Evolutionary conservation across 179 eudicot species (phyloP).

Genomic region (Kewa caespitosa): DNA sequence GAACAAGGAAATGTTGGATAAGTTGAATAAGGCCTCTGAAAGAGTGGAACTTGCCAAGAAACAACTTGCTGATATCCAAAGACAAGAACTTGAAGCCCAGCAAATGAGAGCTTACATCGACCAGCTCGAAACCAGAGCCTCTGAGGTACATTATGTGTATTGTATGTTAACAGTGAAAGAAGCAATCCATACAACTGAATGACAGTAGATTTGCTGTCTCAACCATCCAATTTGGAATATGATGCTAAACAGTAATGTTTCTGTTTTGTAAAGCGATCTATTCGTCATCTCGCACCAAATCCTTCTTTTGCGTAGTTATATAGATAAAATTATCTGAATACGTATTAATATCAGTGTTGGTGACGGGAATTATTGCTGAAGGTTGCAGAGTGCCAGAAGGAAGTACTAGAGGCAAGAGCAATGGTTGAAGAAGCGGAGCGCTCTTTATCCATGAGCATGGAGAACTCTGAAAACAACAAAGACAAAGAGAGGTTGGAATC

Average conservation of each 20-base stretch:
- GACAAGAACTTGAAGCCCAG: slow-evolving; percentile 69
- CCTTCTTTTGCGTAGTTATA: too few relatives aligned
- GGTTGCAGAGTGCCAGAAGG: slow-evolving; percentile 94
- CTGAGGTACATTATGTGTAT: slow-evolving; percentile 88
- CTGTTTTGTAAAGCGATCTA: too few relatives aligned
- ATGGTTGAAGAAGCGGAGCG: slow-evolving; percentile 84
- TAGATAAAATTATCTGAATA: background rate
- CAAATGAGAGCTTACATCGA: slow-evolving; percentile 55
- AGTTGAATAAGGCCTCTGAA: slow-evolving; percentile 59
- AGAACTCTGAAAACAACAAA: slow-evolving; percentile 26
- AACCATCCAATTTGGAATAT: too few relatives aligned
- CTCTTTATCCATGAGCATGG: slow-evolving; percentile 39
- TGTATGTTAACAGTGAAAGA: too few relatives aligned
- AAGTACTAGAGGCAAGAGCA: slow-evolving; percentile 70
- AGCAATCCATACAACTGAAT: too few relatives aligned
- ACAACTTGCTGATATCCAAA: slow-evolving; percentile 71
- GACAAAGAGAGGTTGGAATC: slow-evolving; percentile 77
- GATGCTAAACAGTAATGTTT: too few relatives aligned
- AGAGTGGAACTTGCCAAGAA: slow-evolving; percentile 77
- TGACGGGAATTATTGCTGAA: slow-evolving; percentile 21
- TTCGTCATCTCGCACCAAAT: too few relatives aligned
- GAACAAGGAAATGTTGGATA: slow-evolving; percentile 73
- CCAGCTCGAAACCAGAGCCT: slow-evolving; percentile 64
- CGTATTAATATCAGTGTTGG: background rate
- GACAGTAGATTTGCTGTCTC: too few relatives aligned